Evolutionary conservation across 768 basidiomycete species (phyloP), one percentile per base, ranked within the genome.

Genomic region (Amanita subjunquillea): DNA sequence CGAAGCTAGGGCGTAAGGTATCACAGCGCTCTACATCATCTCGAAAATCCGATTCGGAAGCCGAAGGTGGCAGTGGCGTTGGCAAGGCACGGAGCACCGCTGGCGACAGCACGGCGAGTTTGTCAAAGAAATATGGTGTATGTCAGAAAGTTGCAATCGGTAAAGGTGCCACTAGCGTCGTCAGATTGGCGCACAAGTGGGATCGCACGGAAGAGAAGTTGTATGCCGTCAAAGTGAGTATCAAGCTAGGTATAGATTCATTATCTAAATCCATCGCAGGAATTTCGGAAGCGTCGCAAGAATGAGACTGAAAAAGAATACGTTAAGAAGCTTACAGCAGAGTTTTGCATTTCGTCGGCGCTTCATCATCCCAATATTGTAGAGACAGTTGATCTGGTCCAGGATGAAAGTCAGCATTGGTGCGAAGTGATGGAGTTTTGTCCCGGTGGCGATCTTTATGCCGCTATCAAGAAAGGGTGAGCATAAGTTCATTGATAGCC

Each of bases 361-460:
- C 69, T 98, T 27, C 91, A 91, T 64, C 93, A 95, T 64, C 73
- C 82, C 62, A 98, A 98, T 66, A 80, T 98, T 61, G 94, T 98
- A 63, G 94, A 98, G 73, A 99, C 95, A 5, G 95, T 99, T 54
- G 95, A 99, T 67, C 83, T 99, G 54, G 88, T 99, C n/a, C 96
- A 99, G 62, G 96, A 99, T 68, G 95, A 99, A 69, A 80, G 72
- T 56, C 85, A 91, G 56, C 85, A 92, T 63, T 99, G 95, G 95
- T 99, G 95, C 64, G 96, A 98, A 67, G 95, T 99, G 43, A 98
- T 99, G 95, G 96, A 98, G 67, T 99, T 92, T 65, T 99, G 95
- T 63, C 93, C 93, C 3, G 96, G 96, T 41, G 95, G 95, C 2
- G 95, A 99, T 70, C 76, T 99, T 34, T 99, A 99, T 65, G 94